Percentiles rank a stretch among this genome's conserved stretches.
Evolutionary conservation across 495 filamentous ascomycete genomes (phyloP).

Genomic region (Penicillium pulvis): DNA sequence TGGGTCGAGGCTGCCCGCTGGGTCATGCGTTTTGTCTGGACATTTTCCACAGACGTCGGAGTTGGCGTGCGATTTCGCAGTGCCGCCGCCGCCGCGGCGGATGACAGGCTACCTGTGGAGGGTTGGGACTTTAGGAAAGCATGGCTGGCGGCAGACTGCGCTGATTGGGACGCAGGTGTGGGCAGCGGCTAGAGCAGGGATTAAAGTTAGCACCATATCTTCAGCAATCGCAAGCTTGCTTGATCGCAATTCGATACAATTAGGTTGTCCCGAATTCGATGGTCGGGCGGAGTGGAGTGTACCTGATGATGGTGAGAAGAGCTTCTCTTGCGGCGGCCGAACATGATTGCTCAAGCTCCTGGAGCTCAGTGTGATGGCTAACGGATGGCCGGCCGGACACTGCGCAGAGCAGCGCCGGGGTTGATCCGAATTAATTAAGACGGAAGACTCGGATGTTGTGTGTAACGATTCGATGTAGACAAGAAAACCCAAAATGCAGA

Average conservation of each 20-base stretch:
- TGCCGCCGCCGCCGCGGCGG: conserved; percentile 82
- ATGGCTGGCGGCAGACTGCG: conserved; percentile 73
- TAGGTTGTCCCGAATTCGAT: background rate
- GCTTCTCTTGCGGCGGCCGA: conserved; percentile 53
- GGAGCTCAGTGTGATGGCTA: background rate
- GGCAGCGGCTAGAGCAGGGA: conserved; percentile 51
- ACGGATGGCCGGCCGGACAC: conserved; percentile 30
- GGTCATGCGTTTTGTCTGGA: conserved; percentile 83
- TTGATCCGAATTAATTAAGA: conserved; percentile 18
- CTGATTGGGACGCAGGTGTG: conserved; percentile 62
- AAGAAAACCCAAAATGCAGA: conserved; percentile 10
- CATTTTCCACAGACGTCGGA: conserved; percentile 74
- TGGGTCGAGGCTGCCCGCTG: conserved; percentile 70
- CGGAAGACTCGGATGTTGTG: conserved; percentile 19
- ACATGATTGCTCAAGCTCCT: conserved; percentile 45
- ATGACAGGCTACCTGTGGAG: conserved; percentile 68
- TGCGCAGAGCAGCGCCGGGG: conserved; percentile 32
- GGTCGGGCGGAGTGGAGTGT: conserved; percentile 25
- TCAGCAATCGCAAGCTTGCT: background rate
- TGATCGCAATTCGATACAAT: background rate
- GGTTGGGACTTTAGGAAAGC: conserved; percentile 73
- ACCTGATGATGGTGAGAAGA: conserved; percentile 59
- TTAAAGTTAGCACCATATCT: background rate
- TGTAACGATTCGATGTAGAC: conserved; percentile 9
- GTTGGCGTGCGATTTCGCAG: conserved; percentile 73